These are phyloP conservation scores for Symbiodinium pilosum DNA, from an alignment of 73 alveolate genomes.

Conservation along the genomic window DNA sequence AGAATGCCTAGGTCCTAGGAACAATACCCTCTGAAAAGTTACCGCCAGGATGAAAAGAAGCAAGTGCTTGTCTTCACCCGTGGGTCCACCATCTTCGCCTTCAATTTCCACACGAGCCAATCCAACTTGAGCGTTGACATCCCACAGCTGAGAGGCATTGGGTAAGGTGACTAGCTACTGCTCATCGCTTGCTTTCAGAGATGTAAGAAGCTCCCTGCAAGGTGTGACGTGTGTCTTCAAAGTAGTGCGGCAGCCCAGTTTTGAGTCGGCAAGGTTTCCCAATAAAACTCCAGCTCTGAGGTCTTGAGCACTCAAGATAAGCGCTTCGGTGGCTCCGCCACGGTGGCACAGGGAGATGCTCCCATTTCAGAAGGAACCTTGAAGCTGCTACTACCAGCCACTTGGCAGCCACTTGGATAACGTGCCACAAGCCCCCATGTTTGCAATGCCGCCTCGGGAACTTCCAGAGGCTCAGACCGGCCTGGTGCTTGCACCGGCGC, in stretches of 20 bases:
- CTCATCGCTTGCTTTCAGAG: too few species aligned
- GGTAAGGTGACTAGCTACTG: too few species aligned
- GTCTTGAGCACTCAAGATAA: conserved; percentile 80
- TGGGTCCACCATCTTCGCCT: conserved; percentile 35
- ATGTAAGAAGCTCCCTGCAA: neutral
- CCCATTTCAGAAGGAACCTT: conserved; percentile 33
- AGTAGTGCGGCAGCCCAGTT: conserved; percentile 25
- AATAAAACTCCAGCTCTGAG: neutral
- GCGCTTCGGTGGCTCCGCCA: conserved; percentile 69
- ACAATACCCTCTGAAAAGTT: neutral
- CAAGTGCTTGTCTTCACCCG: conserved; percentile 61
- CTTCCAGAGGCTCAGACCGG: conserved; percentile 41
- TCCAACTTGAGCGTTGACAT: conserved; percentile 54
- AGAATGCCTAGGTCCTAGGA: neutral
- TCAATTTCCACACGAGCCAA: conserved; percentile 30
- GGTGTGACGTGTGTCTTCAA: conserved; percentile 62
- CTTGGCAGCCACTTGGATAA: too few species aligned
- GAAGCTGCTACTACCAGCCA: conserved; percentile 25
- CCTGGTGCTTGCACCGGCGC: conserved; percentile 53
- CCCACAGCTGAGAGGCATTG: conserved; percentile 54
- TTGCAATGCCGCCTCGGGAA: neutral
- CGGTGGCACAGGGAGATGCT: conserved; percentile 1
- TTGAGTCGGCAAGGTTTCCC: neutral
- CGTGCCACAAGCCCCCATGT: too few species aligned
- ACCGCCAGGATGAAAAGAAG: conserved; percentile 61